These are phyloP conservation scores for Tuber brumale DNA, from an alignment of 495 filamentous ascomycete genomes.

Conservation along the genomic window DNA sequence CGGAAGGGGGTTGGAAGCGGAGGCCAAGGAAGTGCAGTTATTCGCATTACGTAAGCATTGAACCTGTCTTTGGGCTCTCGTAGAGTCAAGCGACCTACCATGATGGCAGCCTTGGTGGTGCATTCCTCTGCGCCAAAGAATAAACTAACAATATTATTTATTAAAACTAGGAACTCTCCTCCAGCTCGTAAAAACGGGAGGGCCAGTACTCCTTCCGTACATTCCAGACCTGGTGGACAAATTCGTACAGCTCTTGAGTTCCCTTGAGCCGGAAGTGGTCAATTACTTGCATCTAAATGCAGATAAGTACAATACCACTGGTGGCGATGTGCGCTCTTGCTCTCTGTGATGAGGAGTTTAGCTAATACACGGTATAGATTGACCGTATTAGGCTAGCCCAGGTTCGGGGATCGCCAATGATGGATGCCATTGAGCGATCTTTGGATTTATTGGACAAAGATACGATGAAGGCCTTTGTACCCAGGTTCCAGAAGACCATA, in stretches of 20 bases:
- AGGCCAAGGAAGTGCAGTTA: constrained; percentile 72
- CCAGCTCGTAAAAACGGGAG: constrained; percentile 80
- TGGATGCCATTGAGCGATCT: constrained; percentile 86
- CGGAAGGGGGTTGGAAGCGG: constrained; percentile 78
- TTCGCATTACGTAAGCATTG: constrained; percentile 42
- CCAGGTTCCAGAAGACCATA: constrained; percentile 65
- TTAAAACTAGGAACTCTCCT: constrained; percentile 58
- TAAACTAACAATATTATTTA: constrained; percentile 12
- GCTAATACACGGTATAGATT: constrained; percentile 48
- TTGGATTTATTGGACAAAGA: constrained; percentile 73
- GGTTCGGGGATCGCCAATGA: constrained; percentile 79
- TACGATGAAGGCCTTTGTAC: constrained; percentile 66
- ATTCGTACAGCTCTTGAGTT: constrained; percentile 71
- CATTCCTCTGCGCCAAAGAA: background rate
- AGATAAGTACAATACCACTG: constrained; percentile 72
- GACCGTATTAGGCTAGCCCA: constrained; percentile 74
- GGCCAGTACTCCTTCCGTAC: constrained; percentile 65
- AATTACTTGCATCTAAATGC: constrained; percentile 91
- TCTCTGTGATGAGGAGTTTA: background rate
- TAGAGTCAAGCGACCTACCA: background rate
- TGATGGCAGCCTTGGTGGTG: background rate
- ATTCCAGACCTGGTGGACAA: constrained; percentile 74
- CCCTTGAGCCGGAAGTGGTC: constrained; percentile 73
- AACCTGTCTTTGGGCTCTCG: background rate
- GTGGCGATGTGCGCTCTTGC: constrained; percentile 49